A percentile compares a stretch with the other conserved stretches of the same genome.
Conservation (phyloP, 129 eudicot genomes). For the Glebionis coronaria region DNA sequence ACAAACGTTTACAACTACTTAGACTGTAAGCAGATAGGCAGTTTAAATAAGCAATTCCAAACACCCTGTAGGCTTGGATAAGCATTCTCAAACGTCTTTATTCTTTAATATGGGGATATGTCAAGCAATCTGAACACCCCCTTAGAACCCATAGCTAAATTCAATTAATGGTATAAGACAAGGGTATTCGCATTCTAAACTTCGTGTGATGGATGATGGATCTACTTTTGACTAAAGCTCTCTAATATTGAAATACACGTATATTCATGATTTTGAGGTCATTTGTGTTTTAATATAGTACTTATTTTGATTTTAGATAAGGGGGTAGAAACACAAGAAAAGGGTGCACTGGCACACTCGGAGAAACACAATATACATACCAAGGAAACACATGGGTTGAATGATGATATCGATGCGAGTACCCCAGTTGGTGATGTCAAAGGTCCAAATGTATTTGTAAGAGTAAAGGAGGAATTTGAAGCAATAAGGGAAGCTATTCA, state of each 20-base stretch:
- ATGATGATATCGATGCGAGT: constrained; percentile 51
- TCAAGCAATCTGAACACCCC: too few relatives aligned
- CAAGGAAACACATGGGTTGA: constrained; percentile 70
- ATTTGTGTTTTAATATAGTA: constrained; percentile 18
- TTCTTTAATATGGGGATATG: too few relatives aligned
- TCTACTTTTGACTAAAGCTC: background rate
- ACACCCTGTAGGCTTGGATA: too few relatives aligned
- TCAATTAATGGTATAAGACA: constrained; percentile 14
- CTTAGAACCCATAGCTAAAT: background rate
- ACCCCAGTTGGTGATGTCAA: constrained; percentile 52
- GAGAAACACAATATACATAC: constrained; percentile 29
- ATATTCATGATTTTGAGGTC: background rate
- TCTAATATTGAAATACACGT: constrained; percentile 1
- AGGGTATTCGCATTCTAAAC: constrained; percentile 6
- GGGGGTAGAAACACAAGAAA: constrained; percentile 33
- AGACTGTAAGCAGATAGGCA: too few relatives aligned
- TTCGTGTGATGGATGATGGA: constrained; percentile 7
- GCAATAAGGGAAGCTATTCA: constrained; percentile 58
- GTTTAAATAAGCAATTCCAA: too few relatives aligned
- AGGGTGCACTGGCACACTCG: constrained; percentile 18
- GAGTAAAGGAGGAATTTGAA: constrained; percentile 81
- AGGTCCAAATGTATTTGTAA: constrained; percentile 71
- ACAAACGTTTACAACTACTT: too few relatives aligned
- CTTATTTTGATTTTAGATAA: constrained; percentile 29
- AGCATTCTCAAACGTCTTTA: too few relatives aligned